These are phyloP conservation scores for Tardiomyces digboiensis DNA, from an alignment of 1,139 yeast genomes.

Conservation along the genomic window DNA sequence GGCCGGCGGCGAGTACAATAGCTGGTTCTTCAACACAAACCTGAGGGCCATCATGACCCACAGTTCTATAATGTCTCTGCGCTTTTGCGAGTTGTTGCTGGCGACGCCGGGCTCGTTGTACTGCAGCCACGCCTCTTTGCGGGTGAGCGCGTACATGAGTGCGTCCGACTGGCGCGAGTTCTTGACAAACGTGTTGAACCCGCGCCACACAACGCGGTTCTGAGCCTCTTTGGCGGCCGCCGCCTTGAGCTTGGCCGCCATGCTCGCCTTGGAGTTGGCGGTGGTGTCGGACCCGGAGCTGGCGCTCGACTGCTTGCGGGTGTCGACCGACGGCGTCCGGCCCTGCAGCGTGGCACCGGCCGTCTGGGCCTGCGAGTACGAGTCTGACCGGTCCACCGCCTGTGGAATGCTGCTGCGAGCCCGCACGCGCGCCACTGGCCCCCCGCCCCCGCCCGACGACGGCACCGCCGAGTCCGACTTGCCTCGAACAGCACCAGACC, in stretches of 20 bases:
- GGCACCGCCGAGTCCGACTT: not conserved
- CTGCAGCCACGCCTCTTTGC: constrained; percentile 26
- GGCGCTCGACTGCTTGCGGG: not conserved
- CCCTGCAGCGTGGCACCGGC: no score
- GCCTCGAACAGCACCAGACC: not conserved
- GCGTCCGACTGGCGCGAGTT: constrained; percentile 22
- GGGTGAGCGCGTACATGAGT: constrained; percentile 21
- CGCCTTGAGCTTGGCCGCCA: not conserved
- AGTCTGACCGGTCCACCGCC: not conserved
- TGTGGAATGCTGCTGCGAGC: not conserved
- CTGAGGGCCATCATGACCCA: constrained; percentile 27
- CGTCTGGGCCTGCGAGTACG: not conserved
- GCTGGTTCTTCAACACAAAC: constrained; percentile 16
- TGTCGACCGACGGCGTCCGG: not conserved
- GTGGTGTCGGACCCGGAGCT: not conserved
- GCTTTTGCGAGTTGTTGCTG: constrained; percentile 2
- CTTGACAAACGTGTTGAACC: constrained; percentile 18
- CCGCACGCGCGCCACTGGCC: no score
- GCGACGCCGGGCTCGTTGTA: constrained; percentile 10
- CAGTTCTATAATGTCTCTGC: constrained; percentile 19
- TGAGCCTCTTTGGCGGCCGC: not conserved
- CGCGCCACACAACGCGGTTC: constrained; percentile 6
- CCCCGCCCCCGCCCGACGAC: no score
- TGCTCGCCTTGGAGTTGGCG: not conserved
- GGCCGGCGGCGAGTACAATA: constrained; percentile 11